Conservation (phyloP, 2,329 filamentous ascomycete genomes). For the Zymoseptoria crescenta region DNA sequence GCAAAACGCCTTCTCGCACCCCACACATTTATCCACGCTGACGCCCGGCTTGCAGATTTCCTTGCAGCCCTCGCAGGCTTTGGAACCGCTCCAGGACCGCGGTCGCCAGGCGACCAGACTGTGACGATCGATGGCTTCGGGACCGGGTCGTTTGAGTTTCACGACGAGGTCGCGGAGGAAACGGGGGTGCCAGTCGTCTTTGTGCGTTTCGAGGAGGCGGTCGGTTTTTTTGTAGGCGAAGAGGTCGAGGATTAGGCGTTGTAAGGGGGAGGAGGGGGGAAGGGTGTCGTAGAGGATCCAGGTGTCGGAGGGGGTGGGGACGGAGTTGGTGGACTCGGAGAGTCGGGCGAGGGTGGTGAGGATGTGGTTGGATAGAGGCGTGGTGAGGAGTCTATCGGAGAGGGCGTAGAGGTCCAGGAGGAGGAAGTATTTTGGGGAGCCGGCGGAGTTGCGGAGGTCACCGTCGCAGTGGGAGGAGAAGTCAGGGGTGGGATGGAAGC, state of each 20-base stretch:
- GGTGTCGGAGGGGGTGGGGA: conserved; percentile 43
- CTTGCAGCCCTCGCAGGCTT: conserved; percentile 34
- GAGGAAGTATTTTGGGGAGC: conserved; percentile 44
- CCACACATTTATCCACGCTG: conserved; percentile 33
- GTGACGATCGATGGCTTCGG: conserved; percentile 37
- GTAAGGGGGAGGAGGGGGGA: conserved; percentile 32
- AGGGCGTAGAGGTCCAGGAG: conserved; percentile 42
- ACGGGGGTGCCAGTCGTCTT: conserved; percentile 41
- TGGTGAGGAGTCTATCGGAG: conserved; percentile 41
- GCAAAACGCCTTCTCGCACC: conserved; percentile 38
- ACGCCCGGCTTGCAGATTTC: conserved; percentile 33
- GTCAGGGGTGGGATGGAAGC: conserved; percentile 3
- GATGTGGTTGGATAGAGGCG: conserved; percentile 39
- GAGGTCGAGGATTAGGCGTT: conserved; percentile 40
- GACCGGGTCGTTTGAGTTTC: conserved; percentile 39
- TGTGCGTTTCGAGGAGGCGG: conserved; percentile 38
- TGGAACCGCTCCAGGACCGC: conserved; percentile 24
- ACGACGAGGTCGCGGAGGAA: conserved; percentile 43
- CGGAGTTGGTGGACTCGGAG: conserved; percentile 42
- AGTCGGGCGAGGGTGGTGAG: conserved; percentile 38
- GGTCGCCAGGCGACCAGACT: conserved; percentile 34
- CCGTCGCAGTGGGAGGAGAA: conserved; percentile 22
- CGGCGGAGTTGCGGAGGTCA: conserved; percentile 38
- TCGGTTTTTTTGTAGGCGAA: conserved; percentile 49
- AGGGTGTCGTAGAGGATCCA: conserved; percentile 41